Base-by-base conservation (phyloP, 2,329 filamentous ascomycete species). In the Hypoxylon sp. region DNA sequence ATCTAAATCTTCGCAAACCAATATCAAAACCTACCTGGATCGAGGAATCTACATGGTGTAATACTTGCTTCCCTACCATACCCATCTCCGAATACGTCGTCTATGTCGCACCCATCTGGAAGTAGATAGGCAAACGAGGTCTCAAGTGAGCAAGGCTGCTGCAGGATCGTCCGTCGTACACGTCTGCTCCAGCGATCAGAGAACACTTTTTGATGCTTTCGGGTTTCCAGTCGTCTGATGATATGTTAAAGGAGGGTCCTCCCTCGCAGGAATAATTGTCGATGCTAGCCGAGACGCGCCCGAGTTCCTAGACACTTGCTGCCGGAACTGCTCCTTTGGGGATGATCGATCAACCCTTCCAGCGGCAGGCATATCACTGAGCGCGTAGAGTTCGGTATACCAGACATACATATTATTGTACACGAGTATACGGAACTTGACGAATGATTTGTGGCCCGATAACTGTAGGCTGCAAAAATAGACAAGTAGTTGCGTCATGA, bases 401-500 rank as follows among this genome's bases (percentile, higher is more conserved):
- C 39, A 10, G 35, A 51, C 47, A 56, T 52, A 52, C 52, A 57
- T 48, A 21, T 10, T 19, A 39, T 54, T 24, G 50, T 69, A 69
- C 67, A 53, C 37, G 57, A 54, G 62, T 60, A 55, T 62, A 53
- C 47, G 37, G 46, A 58, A 55, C 51, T 32, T 35, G 50, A 37
- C 55, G 50, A 67, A 52, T 66, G 46, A 54, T 62, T 53, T 57
- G 55, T 59, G 32, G 51, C 50, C 59, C 48, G 37, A n/a, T 42
- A 32, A 29, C 32, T 39, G 19, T 62, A 67, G 37, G 55, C 56
- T 39, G n/a, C 19, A 70, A 55, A 68, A 55, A 53, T 62, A 65
- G 39, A 65, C 21, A 48, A 57, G 21, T 42, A 35, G 52, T 73
- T 75, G 74, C 74, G 74, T 75, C 74, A 75, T 75, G 68, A 70